Base-by-base conservation (phyloP, 2,329 filamentous ascomycete species). In the Sarocladiaceae sp. region DNA sequence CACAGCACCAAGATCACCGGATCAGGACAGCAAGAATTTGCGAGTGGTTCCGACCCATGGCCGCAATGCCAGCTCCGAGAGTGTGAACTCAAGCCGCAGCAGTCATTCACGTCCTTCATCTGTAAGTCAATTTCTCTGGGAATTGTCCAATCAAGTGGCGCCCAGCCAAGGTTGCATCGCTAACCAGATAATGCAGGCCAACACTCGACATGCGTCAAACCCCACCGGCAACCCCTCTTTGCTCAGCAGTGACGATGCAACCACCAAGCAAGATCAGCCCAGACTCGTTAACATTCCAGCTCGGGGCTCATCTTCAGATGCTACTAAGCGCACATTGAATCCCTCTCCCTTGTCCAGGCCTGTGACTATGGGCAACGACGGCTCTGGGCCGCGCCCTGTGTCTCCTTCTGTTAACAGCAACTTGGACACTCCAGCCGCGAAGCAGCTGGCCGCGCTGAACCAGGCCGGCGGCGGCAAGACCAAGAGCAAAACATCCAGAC, bases 371-470 rank as follows among this genome's bases (percentile, higher is more conserved):
- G 75, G 71, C 51, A 66, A 68, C 53, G 80, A 76, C 50, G 65
- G 66, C 15, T 24, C 37, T 11, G 37, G 37, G 20, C 9, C 6
- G n/a, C 37, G 37, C 10, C 37, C 37, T 39, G 62, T 66, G 55
- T 45, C 52, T 58, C 51, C 53, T 58, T 47, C 63, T 60, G 51
- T 56, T 57, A 43, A 33, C 16, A 50, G 55, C 53, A 67, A 68
- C 44, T 46, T 63, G 33, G 67, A 70, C 48, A 90, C 86, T 53
- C 81, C 86, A 37, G 91, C 91, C 16, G 83, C 86, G 12, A 83
- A 88, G 62, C 88, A 94, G 46, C 76, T 97, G 31, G 82, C 86
- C 35, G 88, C 90, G n/a, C 74, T 97, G 45, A 91, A 83, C 48
- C 85, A 91, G 53, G 91, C 86, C 59, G 18, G 40, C 12, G 87